Conservation (phyloP, 331 rosid genomes). For the Saraca asoca region DNA sequence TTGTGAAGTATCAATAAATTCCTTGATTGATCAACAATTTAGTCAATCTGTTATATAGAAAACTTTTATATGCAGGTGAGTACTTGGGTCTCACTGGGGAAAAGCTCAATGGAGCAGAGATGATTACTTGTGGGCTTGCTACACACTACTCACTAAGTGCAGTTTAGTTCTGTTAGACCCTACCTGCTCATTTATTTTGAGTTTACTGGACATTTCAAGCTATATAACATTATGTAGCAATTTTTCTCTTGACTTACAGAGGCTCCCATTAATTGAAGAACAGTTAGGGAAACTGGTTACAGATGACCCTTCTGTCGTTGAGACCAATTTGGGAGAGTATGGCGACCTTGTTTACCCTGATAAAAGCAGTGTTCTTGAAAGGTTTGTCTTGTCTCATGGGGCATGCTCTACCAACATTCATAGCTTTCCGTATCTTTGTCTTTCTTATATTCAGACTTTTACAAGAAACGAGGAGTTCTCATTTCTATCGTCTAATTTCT, state of each 20-base stretch:
- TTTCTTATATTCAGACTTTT: constrained; percentile 1
- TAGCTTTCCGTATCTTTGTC: constrained; percentile 9
- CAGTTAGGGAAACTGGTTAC: constrained; percentile 74
- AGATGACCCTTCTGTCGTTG: constrained; percentile 88
- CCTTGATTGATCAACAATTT: constrained; percentile 12
- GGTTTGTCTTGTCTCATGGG: constrained; percentile 46
- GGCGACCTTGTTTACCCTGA: constrained; percentile 63
- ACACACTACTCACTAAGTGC: constrained; percentile 72
- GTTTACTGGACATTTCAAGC: constrained; percentile 8
- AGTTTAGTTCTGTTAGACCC: constrained; percentile 56
- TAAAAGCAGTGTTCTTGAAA: constrained; percentile 53
- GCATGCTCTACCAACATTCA: not conserved
- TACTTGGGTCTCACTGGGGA: constrained; percentile 86
- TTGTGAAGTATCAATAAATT: not conserved
- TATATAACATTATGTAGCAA: constrained; percentile 9
- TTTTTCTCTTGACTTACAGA: constrained; percentile 49
- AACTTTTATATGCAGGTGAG: constrained; percentile 59
- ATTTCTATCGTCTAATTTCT: constrained; percentile 26
- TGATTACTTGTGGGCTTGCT: constrained; percentile 85
- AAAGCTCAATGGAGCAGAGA: constrained; percentile 79
- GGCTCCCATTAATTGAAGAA: constrained; percentile 77
- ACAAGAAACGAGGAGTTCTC: constrained; percentile 8
- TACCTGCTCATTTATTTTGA: constrained; percentile 22
- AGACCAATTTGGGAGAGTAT: constrained; percentile 71
- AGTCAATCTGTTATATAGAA: constrained; percentile 26